Evolutionary conservation across 495 filamentous ascomycete species (phyloP), one percentile per base, ranked within the genome.

Genomic region (Venustampulla echinocandica): DNA sequence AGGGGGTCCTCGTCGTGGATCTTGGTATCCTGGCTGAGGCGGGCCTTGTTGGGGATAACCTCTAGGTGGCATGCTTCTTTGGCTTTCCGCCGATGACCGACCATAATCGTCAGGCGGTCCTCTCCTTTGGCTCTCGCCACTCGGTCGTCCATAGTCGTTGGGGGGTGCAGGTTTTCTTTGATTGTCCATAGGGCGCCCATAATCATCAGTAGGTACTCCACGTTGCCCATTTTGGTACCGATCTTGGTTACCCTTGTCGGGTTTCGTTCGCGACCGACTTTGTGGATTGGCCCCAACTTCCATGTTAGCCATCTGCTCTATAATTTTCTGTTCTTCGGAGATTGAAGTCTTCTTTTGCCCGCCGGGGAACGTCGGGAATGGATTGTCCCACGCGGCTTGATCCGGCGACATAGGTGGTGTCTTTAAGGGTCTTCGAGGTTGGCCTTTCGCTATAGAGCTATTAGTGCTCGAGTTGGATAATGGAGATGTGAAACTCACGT

Each of bases 361-460:
- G 24, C 71, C 71, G 0, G 77, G 76, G 47, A 85, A 85, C 1
- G 72, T 67, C 10, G 84, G 80, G 49, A 85, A 87, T 3, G 82
- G 76, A 50, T 79, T 81, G 36, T 83, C 81, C 57, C 75, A 82
- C n/a, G 74, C 63, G 32, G 68, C 56, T 3, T 67, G 67, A 10
- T 70, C 68, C 7, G 79, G 73, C 17, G 64, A 67, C 15, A 64
- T 58, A 4, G 67, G 68, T 7, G 66, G 55, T 11, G 59, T 49
- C 10, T 62, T 42, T 10, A 64, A 43, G 37, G 63, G 59, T 35
- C 56, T 52, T 45, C 55, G 56, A 5, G 32, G 30, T 28, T 7
- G 33, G 36, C 15, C 33, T 40, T 39, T 36, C 23, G 39, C 54
- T 57, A 30, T 34, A 18, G 14, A 39, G 28, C 5, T 17, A 28